phyloP scores from a whole-genome alignment of 1,284 basidiomycete species.

The Ceratobasidium sp. region DNA sequence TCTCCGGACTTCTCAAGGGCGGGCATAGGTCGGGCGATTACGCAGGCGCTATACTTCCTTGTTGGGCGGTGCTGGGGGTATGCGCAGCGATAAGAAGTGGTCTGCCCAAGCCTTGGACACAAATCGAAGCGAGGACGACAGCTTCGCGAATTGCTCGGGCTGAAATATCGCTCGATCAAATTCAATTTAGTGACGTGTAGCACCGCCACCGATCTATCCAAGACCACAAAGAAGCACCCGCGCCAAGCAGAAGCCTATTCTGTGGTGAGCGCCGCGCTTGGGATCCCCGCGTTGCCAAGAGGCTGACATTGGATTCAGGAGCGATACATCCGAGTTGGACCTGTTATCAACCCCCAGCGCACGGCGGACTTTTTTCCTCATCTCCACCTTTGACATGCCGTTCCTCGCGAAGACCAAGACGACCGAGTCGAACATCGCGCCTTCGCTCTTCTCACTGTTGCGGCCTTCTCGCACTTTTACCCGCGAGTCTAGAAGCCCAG shows the following conservation, averaged over 20 bases:
- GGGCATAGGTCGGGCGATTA: background rate
- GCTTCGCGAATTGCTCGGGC: background rate
- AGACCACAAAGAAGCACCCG: background rate
- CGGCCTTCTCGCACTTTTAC: slow-evolving; percentile 2
- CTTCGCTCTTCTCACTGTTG: slow-evolving; percentile 10
- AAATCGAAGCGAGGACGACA: background rate
- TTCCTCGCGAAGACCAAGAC: slow-evolving; percentile 14
- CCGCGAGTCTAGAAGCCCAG: slow-evolving; percentile 18
- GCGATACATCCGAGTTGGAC: too few species aligned
- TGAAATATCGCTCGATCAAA: slow-evolving; percentile 27
- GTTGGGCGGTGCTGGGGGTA: background rate
- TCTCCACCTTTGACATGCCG: slow-evolving; percentile 1
- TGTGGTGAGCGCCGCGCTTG: background rate
- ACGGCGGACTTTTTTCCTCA: too few species aligned
- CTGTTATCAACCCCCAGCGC: too few species aligned
- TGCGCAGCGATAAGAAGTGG: background rate
- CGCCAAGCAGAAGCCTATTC: slow-evolving; percentile 27
- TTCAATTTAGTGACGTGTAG: slow-evolving; percentile 9
- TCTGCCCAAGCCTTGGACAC: background rate
- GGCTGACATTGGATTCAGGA: background rate
- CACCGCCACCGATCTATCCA: slow-evolving; percentile 14
- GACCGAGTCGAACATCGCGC: background rate
- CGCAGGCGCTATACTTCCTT: background rate
- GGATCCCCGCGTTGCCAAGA: background rate
- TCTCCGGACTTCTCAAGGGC: background rate